These are phyloP conservation scores for Eucommia ulmoides DNA, from an alignment of 257 asterid genomes.

Conservation along the genomic window DNA sequence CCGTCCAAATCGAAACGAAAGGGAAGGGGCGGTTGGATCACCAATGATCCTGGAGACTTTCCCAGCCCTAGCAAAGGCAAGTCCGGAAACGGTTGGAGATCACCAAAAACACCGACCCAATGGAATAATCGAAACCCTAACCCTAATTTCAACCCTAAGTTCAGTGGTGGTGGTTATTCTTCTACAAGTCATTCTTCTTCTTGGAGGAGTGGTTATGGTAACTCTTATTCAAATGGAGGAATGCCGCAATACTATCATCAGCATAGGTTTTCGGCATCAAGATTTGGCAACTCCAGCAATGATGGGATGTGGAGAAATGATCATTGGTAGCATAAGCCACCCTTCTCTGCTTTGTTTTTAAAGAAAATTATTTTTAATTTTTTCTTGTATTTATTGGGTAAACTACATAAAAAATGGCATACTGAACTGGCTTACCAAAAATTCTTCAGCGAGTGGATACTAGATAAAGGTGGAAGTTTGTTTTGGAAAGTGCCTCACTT, in stretches of 20 bases:
- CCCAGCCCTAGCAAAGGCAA: constrained; percentile 14
- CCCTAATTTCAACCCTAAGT: constrained; percentile 13
- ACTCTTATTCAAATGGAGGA: constrained; percentile 28
- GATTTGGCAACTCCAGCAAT: constrained; percentile 29
- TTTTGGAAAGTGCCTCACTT: too few species aligned
- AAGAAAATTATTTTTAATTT: too few species aligned
- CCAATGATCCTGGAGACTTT: constrained; percentile 42
- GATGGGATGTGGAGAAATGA: constrained; percentile 32
- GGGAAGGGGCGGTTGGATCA: constrained; percentile 64
- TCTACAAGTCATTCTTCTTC: constrained; percentile 32
- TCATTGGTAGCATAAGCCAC: constrained; percentile 31
- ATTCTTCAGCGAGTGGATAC: too few species aligned
- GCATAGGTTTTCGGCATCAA: constrained; percentile 38
- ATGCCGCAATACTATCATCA: constrained; percentile 22
- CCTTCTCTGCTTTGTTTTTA: too few species aligned
- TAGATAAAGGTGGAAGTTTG: too few species aligned
- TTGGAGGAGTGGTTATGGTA: constrained; percentile 12
- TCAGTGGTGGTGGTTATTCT: constrained; percentile 20
- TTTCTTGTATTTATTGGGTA: too few species aligned
- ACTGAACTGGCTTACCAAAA: too few species aligned
- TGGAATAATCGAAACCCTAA: constrained; percentile 19
- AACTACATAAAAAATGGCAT: too few species aligned
- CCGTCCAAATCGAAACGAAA: constrained; percentile 27
- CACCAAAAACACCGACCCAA: constrained; percentile 47
- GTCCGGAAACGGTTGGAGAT: constrained; percentile 34